These are phyloP conservation scores for Erigeron philadelphicus DNA, from an alignment of 140 eudicot genomes.

Conservation along the genomic window DNA sequence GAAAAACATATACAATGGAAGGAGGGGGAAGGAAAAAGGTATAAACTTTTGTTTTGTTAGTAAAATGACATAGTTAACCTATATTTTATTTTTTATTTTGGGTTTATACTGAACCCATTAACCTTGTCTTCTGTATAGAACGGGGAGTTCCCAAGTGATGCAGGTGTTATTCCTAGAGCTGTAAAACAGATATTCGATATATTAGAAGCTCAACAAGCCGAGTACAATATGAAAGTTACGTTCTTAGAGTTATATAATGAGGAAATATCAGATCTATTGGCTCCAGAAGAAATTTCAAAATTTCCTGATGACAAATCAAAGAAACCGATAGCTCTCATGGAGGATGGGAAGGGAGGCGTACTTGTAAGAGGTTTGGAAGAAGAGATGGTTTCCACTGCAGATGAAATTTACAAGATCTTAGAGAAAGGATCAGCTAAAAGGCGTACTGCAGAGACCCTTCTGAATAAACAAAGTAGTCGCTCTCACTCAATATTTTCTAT, in stretches of 20 bases:
- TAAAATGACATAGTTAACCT: too few relatives aligned
- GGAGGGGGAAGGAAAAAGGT: neutral
- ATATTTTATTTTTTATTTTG: neutral
- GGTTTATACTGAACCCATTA: neutral
- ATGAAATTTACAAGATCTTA: constrained; percentile 74
- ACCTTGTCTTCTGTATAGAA: constrained; percentile 36
- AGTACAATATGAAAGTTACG: constrained; percentile 26
- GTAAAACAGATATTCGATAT: constrained; percentile 4
- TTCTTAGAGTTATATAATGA: constrained; percentile 49
- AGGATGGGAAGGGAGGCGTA: constrained; percentile 96
- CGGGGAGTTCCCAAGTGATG: constrained; percentile 68
- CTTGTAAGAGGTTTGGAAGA: constrained; percentile 89
- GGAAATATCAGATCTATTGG: neutral
- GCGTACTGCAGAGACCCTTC: constrained; percentile 91
- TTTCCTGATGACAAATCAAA: constrained; percentile 35
- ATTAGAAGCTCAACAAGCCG: constrained; percentile 3
- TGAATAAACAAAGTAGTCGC: constrained; percentile 87
- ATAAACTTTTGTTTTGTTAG: neutral
- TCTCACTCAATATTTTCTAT: constrained; percentile 90
- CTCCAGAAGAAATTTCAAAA: constrained; percentile 8
- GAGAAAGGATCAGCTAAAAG: constrained; percentile 96
- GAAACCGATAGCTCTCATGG: constrained; percentile 91
- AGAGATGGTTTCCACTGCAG: constrained; percentile 77
- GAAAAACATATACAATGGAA: neutral
- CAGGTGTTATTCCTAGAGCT: constrained; percentile 15